These are phyloP conservation scores for Neonectria faginata DNA, from an alignment of 2,329 filamentous ascomycete genomes.

Conservation along the genomic window DNA sequence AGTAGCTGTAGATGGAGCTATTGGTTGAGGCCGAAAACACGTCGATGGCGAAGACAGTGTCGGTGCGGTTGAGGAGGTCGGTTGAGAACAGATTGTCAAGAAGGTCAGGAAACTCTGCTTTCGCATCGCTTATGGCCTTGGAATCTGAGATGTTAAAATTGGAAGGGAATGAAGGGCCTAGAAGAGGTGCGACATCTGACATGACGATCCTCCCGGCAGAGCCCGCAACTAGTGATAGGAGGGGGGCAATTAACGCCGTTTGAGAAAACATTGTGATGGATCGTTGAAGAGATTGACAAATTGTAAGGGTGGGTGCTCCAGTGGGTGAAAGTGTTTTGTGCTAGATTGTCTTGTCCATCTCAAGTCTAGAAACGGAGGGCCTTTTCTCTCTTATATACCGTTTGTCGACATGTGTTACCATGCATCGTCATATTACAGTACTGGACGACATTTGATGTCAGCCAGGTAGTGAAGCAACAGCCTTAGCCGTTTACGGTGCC, in stretches of 20 bases:
- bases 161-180: constrained; percentile 37
- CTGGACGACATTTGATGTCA: not conserved
- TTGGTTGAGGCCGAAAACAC: constrained; percentile 45
- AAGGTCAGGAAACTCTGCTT: constrained; percentile 23
- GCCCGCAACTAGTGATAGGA: constrained; percentile 8
- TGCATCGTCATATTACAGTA: not conserved
- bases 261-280: not conserved
- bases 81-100: constrained; percentile 29
- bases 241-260: not conserved
- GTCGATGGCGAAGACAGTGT: constrained; percentile 39
- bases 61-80: constrained; percentile 28
- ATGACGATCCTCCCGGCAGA: constrained; percentile 20
- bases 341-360: not conserved
- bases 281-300: not conserved
- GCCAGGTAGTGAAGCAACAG: not conserved
- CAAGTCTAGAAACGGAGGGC: not conserved
- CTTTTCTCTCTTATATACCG: not conserved
- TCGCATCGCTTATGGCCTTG: constrained; percentile 18
- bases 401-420: not conserved
- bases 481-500: not conserved
- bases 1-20: constrained; percentile 40
- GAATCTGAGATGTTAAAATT: constrained; percentile 38
- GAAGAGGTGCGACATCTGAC: constrained; percentile 35
- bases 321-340: not conserved
- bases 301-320: not conserved